Base-by-base conservation (phyloP, 495 filamentous ascomycete species). In the Neurospora tetrasperma region DNA sequence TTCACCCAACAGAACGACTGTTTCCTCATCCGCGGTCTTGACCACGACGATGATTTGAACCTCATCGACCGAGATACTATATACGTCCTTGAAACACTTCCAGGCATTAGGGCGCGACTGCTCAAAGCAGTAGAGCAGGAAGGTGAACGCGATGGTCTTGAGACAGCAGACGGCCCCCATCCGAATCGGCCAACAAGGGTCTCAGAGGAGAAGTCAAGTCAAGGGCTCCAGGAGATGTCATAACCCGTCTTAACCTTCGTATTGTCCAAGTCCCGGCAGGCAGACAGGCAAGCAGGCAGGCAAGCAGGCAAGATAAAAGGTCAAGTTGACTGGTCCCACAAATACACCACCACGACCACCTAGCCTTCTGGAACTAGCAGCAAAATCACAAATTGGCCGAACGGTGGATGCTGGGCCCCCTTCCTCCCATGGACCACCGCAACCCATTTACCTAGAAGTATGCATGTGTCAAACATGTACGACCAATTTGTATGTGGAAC, bases 1-100 rank as follows among this genome's bases (percentile, higher is more conserved):
- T 14, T 43, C 5, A 39, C 27, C 11, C 43, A 4, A n/a, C 31
- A 73, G 72, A 73, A 71, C 48, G 72, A 73, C 11, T 71, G 39
- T 12, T 31, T 71, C 23, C 41, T 73, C 41, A 73, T 73, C 12
- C 27, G 31, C 7, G 72, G 72, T 7, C 39, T 40, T 41, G 72
- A 48, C 6, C 8, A 20, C 4, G 69, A 73, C 40, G 23, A 43
- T 2, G 18, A 43, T 5, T 38, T 70, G 18, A 31, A 68, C 23
- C 43, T 71, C 23, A 69, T 74, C 20, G 70, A 74, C 40, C 20
- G 10, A n/a, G 14, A 46, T 11, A 39, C 54, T 23, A 31, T 69
- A 23, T 69, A 66, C 35, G 23, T 71, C 23, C 69, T 74, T 31
- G 69, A 74, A 39, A 71, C 70, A 9, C 40, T 71, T 23, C 42